Percentiles rank a stretch among this genome's conserved stretches.
Evolutionary conservation across 129 eudicot species (phyloP).

Genomic region (Pittosporum tobira): DNA sequence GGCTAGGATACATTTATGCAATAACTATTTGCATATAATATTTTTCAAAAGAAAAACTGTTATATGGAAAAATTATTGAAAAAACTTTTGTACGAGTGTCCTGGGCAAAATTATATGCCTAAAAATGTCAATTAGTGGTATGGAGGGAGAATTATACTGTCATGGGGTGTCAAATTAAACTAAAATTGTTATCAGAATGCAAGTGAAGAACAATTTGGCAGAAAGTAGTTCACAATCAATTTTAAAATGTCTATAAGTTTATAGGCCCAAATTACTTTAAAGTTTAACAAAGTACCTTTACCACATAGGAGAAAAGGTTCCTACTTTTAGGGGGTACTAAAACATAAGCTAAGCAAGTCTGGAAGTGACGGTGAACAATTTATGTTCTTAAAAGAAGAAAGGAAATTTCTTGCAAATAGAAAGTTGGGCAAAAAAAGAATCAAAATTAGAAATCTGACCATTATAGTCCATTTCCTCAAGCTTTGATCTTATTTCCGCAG

Average conservation of each 20-base stretch:
- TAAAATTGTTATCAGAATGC: not conserved
- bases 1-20: too few species aligned
- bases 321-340: not conserved
- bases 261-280: constrained; percentile 2
- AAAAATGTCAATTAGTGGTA: not conserved
- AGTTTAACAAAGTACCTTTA: constrained; percentile 4
- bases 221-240: constrained; percentile 3
- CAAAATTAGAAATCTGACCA: constrained; percentile 34
- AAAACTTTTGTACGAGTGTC: too few species aligned
- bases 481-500: constrained; percentile 52
- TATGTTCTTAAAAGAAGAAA: constrained; percentile 2
- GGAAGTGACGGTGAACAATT: constrained; percentile 10
- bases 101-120: too few species aligned
- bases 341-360: constrained; percentile 2
- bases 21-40: too few species aligned
- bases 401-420: not conserved
- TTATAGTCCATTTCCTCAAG: constrained; percentile 71
- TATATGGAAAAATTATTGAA: too few species aligned
- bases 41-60: too few species aligned
- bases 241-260: not conserved
- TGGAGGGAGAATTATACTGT: not conserved
- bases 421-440: not conserved
- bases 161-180: not conserved
- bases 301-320: not conserved
- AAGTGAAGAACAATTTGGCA: not conserved